Base-by-base conservation (phyloP, 148 eudicot genomes). In the Fagopyrum esculentum region DNA sequence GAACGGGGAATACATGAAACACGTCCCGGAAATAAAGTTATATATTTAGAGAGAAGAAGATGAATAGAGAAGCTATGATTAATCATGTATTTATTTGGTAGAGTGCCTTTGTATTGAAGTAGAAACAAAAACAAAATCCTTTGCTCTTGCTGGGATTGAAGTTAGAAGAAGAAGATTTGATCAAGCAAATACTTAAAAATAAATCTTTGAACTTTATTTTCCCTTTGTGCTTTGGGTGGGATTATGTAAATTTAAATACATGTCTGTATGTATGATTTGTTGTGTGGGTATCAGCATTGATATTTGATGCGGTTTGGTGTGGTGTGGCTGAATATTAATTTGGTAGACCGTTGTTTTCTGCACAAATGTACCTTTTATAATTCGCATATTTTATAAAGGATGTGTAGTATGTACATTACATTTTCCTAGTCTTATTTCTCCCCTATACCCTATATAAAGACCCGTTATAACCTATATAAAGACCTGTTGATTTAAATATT, bases 81-180 rank as follows among this genome's bases (percentile, higher is more conserved):
- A 66, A 66, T 13, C 16, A 66, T 66, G 71, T 66, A 66, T 66
- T 26, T 66, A 66, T 45, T 35, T 66, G 71, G 71, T 66, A 66
- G 71, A 66, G 71, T 66, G 45, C 71, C 46, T 12, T 66, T 66
- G 71, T 66, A 66, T 66, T 66, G 71, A 40, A 66, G 52, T 57
- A 30, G 11, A 12, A 6, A 10, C 13, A 5, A 11, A 4, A 0
- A n/a, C 15, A 7, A 8, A 7, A 10, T 11, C 40, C 16, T 1
- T 43, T 66, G 40, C 15, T 66, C 10, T 35, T 47, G 3, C 46
- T 66, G 71, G 19, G 71, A 66, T 45, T 66, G 71, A 29, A 66
- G 47, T 66, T 66, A 66, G 71, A 12, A 66, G 46, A 12, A 66
- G 46, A 66, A 40, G 71, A 40, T 66, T 64, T 66, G 47, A 66